A percentile compares a stretch with the other conserved stretches of the same genome.
These are phyloP conservation scores for Boletus pseudo-olivaceus DNA, from an alignment of 768 basidiomycete genomes.

Conservation along the genomic window DNA sequence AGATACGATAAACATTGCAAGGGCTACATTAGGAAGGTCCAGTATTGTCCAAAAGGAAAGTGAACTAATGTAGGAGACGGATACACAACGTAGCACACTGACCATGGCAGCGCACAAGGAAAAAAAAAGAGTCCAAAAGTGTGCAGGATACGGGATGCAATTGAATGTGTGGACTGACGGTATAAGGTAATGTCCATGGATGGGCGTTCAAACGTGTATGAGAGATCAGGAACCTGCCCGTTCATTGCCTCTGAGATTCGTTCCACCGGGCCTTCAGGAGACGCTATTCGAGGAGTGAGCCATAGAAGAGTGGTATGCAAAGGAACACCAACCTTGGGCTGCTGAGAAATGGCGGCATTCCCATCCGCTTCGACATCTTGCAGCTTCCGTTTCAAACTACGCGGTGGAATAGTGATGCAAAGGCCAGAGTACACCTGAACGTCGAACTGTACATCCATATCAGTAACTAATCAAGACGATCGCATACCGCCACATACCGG, in stretches of 20 bases:
- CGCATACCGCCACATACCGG: constrained; percentile 16
- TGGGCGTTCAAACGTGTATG: no score
- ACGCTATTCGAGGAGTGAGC: constrained; percentile 12
- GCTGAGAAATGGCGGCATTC: neutral
- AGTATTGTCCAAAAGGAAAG: constrained; percentile 1
- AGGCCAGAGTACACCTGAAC: constrained; percentile 16
- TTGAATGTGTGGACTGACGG: no score
- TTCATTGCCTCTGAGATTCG: constrained; percentile 6
- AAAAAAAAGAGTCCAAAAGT: no score
- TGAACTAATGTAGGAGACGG: neutral
- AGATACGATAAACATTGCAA: constrained; percentile 1
- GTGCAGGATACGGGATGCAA: no score
- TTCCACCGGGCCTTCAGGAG: constrained; percentile 17
- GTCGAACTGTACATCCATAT: constrained; percentile 5
- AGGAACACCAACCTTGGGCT: constrained; percentile 18
- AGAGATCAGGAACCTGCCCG: neutral
- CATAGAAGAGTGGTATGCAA: no score
- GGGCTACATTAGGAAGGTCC: constrained; percentile 11
- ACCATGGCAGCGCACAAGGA: neutral
- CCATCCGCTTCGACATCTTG: constrained; percentile 14
- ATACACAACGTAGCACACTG: no score
- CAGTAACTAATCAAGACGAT: neutral
- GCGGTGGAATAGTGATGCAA: constrained; percentile 23
- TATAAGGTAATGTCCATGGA: neutral
- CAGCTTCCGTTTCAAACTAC: constrained; percentile 22